Evolutionary conservation across 139 green algal species (phyloP).

Genomic region (Tetraselmis chui): DNA sequence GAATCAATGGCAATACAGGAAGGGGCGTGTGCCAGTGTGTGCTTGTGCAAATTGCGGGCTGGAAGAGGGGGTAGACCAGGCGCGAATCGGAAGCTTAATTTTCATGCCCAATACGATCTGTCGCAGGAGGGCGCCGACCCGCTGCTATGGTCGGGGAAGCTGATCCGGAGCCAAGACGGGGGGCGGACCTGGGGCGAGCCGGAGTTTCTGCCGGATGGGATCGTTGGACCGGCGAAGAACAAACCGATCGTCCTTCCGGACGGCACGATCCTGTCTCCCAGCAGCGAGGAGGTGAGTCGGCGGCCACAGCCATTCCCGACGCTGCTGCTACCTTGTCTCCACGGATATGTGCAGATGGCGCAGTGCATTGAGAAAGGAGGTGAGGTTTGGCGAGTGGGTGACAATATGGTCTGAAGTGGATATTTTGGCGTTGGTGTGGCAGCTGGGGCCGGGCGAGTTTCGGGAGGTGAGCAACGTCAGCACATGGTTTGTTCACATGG

Average conservation of each 20-base stretch:
- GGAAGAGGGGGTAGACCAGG: too few species aligned
- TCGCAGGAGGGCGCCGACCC: conserved; percentile 1
- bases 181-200: conserved; percentile 12
- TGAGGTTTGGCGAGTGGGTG: too few species aligned
- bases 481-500: neutral
- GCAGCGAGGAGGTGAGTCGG: neutral
- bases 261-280: neutral
- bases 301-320: too few species aligned
- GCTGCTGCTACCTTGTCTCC: too few species aligned
- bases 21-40: too few species aligned
- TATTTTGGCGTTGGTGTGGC: too few species aligned
- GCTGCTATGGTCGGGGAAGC: neutral
- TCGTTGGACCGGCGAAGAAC: conserved; percentile 16
- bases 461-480: neutral
- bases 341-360: too few species aligned
- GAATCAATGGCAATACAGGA: too few species aligned
- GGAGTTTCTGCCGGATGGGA: conserved; percentile 6
- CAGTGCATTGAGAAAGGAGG: too few species aligned
- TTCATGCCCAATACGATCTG: neutral
- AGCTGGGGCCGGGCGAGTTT: neutral
- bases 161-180: neutral
- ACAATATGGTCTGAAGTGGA: too few species aligned
- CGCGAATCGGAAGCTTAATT: too few species aligned
- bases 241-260: conserved; percentile 8
- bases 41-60: too few species aligned